phyloP scores from a whole-genome alignment of 139 green algal genomes.

The Gonium pectorale region DNA sequence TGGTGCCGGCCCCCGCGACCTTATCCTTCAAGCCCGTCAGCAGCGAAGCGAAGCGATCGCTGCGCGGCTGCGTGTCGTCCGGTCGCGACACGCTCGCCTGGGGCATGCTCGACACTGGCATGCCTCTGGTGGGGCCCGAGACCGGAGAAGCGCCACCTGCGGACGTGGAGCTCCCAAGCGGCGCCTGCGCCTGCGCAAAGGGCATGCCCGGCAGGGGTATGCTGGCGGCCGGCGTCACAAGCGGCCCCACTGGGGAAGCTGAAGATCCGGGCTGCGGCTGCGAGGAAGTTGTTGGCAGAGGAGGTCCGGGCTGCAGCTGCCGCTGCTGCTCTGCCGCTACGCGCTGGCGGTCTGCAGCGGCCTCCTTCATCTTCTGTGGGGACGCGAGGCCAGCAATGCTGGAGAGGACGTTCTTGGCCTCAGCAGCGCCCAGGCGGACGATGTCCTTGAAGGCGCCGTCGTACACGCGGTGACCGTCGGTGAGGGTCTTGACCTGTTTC shows the following conservation, averaged over 20 bases:
- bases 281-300: too few relatives aligned
- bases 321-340: neutral
- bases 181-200: neutral
- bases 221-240: too few relatives aligned
- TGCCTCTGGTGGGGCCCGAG: neutral
- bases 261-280: too few relatives aligned
- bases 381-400: neutral
- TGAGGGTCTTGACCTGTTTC: slow-evolving; percentile 18
- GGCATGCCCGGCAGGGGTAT: slow-evolving; percentile 17
- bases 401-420: slow-evolving; percentile 30
- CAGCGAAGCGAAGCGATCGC: neutral
- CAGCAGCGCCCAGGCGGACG: neutral
- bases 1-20: slow-evolving; percentile 8
- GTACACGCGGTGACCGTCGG: slow-evolving; percentile 41
- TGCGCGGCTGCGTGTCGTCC: neutral
- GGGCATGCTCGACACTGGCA: neutral
- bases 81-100: neutral
- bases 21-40: slow-evolving; percentile 15
- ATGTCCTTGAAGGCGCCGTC: slow-evolving; percentile 33
- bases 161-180: neutral
- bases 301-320: neutral
- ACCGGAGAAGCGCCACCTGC: neutral
- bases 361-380: neutral
- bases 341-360: neutral
- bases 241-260: neutral